These are phyloP conservation scores for Cercospora zeina DNA, from an alignment of 2,329 filamentous ascomycete genomes.

Conservation along the genomic window DNA sequence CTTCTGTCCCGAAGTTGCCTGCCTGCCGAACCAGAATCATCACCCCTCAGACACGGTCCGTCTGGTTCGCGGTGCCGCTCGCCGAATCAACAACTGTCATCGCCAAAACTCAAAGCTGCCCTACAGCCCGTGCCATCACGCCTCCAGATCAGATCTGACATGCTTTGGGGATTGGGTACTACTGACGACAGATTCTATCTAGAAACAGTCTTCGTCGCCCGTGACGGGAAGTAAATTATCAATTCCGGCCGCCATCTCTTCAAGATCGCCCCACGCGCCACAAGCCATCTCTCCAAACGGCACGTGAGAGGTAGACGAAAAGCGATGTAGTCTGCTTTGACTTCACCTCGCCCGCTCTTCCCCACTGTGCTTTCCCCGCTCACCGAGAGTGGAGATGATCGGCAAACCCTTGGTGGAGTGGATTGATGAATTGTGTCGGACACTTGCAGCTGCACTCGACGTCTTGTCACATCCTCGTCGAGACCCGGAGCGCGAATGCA, in stretches of 20 bases:
- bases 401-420: not conserved
- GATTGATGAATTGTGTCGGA: not conserved
- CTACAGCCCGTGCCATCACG: slow-evolving; percentile 1
- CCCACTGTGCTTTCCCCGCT: not conserved
- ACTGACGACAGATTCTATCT: slow-evolving; percentile 4
- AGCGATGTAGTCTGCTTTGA: slow-evolving; percentile 7
- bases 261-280: not conserved
- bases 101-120: not conserved
- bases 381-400: not conserved
- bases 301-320: slow-evolving; percentile 13
- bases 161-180: not conserved
- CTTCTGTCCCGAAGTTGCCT: not conserved
- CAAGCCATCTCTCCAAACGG: not conserved
- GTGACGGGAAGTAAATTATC: slow-evolving; percentile 6
- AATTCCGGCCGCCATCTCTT: not conserved
- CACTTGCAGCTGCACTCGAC: not conserved
- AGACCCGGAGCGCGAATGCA: not conserved
- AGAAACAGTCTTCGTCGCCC: too few species aligned
- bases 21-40: not conserved
- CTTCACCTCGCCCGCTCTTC: slow-evolving; percentile 6
- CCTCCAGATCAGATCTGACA: not conserved
- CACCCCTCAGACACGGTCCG: not conserved
- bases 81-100: not conserved
- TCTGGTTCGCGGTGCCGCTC: slow-evolving; percentile 1
- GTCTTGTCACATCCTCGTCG: not conserved